Evolutionary conservation across 495 filamentous ascomycete genomes (phyloP), one percentile per base, ranked within the genome.

Genomic region (Aspergillus sparsus): DNA sequence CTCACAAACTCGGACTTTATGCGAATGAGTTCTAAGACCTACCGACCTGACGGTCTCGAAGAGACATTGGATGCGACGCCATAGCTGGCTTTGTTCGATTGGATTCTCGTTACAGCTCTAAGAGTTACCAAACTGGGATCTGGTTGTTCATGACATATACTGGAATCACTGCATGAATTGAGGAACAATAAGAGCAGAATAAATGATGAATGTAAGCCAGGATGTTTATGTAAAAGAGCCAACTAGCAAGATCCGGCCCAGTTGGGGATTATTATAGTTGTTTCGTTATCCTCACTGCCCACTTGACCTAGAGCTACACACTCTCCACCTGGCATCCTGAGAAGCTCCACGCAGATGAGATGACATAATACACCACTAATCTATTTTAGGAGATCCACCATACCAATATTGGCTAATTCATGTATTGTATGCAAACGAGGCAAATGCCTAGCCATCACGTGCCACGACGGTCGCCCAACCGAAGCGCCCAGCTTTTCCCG

Each of bases 1-100:
- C 33, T 6, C 6, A 18, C 15, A 4, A 16, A 1, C 9, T n/a
- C 15, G 33, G 41, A 8, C 15, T n/a, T 11, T 34, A 33, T 13
- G 85, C 88, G 47, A 82, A 87, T 90, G 87, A 90, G 46, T 83
- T 88, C 91, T 61, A 67, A 71, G 74, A 80, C 83, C 68, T 82
- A 98, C 94, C 87, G 77, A 98, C 90, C 85, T 98, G 94, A 74
- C 92, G 91, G 81, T 97, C 94, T 73, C 94, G 87, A 68, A 98
- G 83, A 61, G 91, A 91, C 77, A 85, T 82, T 57, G 87, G 82
- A 60, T 83, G 82, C 61, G 86, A 77, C 60, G 89, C 87, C 89
- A 95, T 95, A 73, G 70, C 21, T 78, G 61, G 56, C 8, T 62
- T 56, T 55, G 35, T 37, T 54, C 35, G 42, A 16, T 35, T 13